phyloP scores from a whole-genome alignment of 176 grass and related monocot genomes.

The Oryza rufipogon region DNA sequence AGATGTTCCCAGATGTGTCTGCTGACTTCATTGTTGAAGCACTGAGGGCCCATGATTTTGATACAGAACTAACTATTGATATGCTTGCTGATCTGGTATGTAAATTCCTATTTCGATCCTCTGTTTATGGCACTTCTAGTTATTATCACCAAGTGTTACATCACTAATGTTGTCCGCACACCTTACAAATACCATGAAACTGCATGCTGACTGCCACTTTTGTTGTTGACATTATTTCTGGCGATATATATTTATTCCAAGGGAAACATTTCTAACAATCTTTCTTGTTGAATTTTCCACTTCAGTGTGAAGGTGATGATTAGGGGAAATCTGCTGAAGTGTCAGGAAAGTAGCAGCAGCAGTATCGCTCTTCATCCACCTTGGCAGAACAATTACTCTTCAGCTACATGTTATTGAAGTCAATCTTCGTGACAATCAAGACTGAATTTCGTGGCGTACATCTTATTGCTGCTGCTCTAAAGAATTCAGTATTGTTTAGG shows the following conservation, averaged over 20 bases:
- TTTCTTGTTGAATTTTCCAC: neutral
- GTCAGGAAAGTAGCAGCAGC: slow-evolving; percentile 30
- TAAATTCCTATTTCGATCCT: neutral
- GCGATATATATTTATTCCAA: neutral
- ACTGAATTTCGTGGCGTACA: slow-evolving; percentile 2
- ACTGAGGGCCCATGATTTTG: slow-evolving; percentile 45
- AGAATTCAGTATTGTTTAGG: slow-evolving; percentile 1
- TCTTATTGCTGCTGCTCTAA: neutral
- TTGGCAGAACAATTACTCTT: slow-evolving; percentile 3
- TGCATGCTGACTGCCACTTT: neutral
- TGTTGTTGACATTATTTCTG: slow-evolving; percentile 5
- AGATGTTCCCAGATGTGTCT: slow-evolving; percentile 62
- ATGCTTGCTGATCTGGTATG: slow-evolving; percentile 62
- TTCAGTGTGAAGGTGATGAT: slow-evolving; percentile 41
- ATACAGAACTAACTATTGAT: slow-evolving; percentile 40
- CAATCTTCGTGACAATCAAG: neutral
- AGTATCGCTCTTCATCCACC: neutral
- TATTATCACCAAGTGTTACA: neutral
- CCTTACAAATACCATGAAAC: neutral
- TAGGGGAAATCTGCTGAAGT: slow-evolving; percentile 28
- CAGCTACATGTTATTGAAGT: slow-evolving; percentile 1
- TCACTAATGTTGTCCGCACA: neutral
- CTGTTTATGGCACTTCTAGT: neutral
- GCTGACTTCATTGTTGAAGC: slow-evolving; percentile 53
- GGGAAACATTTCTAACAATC: slow-evolving; percentile 11